phyloP scores from a whole-genome alignment of 192 early-diverging fungal genomes.

The Backusella parvicylindrica region DNA sequence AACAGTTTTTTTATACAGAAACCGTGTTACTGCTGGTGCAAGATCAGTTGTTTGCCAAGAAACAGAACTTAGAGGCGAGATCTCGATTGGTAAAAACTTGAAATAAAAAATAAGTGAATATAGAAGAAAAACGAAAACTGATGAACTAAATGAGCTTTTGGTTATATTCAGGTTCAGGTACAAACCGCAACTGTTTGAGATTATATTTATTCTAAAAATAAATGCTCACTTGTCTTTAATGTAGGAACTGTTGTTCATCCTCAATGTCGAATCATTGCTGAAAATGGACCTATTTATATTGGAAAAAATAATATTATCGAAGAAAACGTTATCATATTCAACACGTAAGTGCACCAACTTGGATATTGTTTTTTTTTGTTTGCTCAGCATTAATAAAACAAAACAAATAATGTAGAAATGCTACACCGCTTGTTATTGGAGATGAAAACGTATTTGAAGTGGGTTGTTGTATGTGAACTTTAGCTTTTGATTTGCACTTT shows the following conservation, averaged over 20 bases:
- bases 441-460: conserved; percentile 76
- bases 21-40: conserved; percentile 25
- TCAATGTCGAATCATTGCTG: conserved; percentile 64
- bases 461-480: conserved; percentile 52
- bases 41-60: conserved; percentile 49
- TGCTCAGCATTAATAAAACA: background rate
- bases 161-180: conserved; percentile 13
- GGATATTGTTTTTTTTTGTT: background rate
- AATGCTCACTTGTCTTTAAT: background rate
- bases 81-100: conserved; percentile 40
- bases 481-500: background rate
- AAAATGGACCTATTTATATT: conserved; percentile 64
- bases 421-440: conserved; percentile 58
- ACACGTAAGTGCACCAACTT: conserved; percentile 43
- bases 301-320: conserved; percentile 75
- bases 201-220: background rate
- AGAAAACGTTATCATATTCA: conserved; percentile 67
- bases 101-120: background rate
- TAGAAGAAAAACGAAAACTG: background rate
- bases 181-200: background rate
- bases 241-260: conserved; percentile 72
- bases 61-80: conserved; percentile 49
- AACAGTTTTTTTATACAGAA: conserved; percentile 6
- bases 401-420: conserved; percentile 29
- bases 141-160: background rate